phyloP scores from a whole-genome alignment of 208 protist species.

The Phytomonas sp. region DNA sequence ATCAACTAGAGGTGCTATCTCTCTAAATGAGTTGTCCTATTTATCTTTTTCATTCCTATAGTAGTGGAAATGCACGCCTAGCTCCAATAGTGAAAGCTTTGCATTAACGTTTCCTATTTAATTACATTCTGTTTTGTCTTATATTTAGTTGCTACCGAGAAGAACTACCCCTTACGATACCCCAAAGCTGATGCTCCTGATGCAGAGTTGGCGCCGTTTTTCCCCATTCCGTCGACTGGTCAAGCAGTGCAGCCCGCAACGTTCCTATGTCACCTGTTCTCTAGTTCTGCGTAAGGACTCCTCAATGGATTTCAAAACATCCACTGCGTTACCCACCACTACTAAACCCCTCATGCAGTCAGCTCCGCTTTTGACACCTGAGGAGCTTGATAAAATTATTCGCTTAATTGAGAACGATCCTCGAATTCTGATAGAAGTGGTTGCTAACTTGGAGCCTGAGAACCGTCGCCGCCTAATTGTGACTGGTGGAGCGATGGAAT shows the following conservation, averaged over 20 bases:
- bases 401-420: slow-evolving; percentile 74
- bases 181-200: background rate
- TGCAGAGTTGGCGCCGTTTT: background rate
- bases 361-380: slow-evolving; percentile 15
- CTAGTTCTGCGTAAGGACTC: background rate
- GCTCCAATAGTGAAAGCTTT: background rate
- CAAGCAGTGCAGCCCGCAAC: background rate
- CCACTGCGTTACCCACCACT: background rate
- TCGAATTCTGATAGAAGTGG: slow-evolving; percentile 69
- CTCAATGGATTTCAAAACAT: background rate
- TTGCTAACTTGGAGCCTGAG: slow-evolving; percentile 64
- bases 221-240: background rate
- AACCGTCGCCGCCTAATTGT: slow-evolving; percentile 72
- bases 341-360: background rate
- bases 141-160: background rate
- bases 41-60: background rate
- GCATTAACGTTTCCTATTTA: background rate
- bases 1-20: background rate
- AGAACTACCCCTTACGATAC: background rate
- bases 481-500: slow-evolving; percentile 84
- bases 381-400: slow-evolving; percentile 59
- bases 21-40: background rate
- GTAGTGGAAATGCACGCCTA: background rate
- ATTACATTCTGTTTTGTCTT: background rate
- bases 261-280: background rate